phyloP scores from a whole-genome alignment of 2,329 filamentous ascomycete species.

The Nemania abortiva region DNA sequence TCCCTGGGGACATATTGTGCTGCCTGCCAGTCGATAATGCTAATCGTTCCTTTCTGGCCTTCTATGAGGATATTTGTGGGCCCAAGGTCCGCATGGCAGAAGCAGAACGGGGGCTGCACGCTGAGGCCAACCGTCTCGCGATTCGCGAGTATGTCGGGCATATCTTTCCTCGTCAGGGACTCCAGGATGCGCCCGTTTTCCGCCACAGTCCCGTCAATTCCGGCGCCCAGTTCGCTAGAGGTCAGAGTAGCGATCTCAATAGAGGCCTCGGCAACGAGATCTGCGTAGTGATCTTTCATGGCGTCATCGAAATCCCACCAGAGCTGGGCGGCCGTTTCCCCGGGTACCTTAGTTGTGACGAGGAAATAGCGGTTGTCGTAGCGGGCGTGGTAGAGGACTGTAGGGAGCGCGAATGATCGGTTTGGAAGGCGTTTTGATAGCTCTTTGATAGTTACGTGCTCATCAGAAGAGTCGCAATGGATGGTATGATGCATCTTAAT shows the following conservation, averaged over 20 bases:
- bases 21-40: not conserved
- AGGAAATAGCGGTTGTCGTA: constrained; percentile 4
- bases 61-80: not conserved
- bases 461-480: not conserved
- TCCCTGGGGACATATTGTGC: not conserved
- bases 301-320: constrained; percentile 3
- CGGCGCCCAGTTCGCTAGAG: not conserved
- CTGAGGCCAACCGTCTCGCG: not conserved
- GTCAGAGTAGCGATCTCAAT: not conserved
- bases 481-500: constrained; percentile 3
- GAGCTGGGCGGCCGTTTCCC: not conserved
- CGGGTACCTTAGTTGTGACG: not conserved
- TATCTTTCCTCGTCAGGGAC: not conserved
- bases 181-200: not conserved
- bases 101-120: not conserved
- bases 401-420: not conserved
- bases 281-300: not conserved
- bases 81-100: not conserved
- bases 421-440: not conserved
- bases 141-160: not conserved
- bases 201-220: not conserved
- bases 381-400: not conserved
- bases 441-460: not conserved
- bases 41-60: not conserved
- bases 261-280: not conserved